Conservation (phyloP, 495 filamentous ascomycete genomes). For the Jackrogersella multiformis region DNA sequence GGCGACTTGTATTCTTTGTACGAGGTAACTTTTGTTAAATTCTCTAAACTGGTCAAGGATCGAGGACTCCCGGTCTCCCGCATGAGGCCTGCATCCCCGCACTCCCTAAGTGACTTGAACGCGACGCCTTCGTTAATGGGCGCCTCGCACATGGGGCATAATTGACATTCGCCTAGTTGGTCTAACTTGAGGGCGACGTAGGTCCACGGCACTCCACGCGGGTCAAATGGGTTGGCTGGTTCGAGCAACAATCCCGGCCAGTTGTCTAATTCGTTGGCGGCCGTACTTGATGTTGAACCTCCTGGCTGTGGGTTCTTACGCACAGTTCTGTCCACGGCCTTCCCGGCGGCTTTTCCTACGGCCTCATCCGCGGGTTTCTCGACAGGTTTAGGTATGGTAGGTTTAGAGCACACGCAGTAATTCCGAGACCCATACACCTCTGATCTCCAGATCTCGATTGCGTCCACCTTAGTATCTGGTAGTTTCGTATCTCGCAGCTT, state of each 20-base stretch:
- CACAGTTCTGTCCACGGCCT: not conserved
- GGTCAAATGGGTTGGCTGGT: not conserved
- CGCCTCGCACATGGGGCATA: conserved; percentile 26
- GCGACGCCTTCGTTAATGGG: conserved; percentile 11
- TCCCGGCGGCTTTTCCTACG: not conserved
- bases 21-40: not conserved
- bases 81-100: conserved; percentile 13
- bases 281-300: conserved; percentile 5
- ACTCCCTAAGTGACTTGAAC: conserved; percentile 2
- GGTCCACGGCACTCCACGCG: not conserved
- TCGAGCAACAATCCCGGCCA: not conserved
- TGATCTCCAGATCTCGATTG: conserved; percentile 42
- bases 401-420: conserved; percentile 36
- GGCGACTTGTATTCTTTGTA: not conserved
- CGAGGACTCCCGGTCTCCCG: conserved; percentile 5
- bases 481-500: too few relatives aligned
- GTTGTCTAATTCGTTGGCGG: conserved; percentile 7
- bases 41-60: conserved; percentile 2
- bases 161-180: too few relatives aligned
- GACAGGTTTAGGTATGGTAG: not conserved
- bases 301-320: not conserved
- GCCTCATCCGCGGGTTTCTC: not conserved
- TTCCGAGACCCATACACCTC: conserved; percentile 35
- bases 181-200: not conserved
- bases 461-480: not conserved